These are phyloP conservation scores for Azolla pinnata DNA, from an alignment of 75 land plant genomes.

Conservation along the genomic window DNA sequence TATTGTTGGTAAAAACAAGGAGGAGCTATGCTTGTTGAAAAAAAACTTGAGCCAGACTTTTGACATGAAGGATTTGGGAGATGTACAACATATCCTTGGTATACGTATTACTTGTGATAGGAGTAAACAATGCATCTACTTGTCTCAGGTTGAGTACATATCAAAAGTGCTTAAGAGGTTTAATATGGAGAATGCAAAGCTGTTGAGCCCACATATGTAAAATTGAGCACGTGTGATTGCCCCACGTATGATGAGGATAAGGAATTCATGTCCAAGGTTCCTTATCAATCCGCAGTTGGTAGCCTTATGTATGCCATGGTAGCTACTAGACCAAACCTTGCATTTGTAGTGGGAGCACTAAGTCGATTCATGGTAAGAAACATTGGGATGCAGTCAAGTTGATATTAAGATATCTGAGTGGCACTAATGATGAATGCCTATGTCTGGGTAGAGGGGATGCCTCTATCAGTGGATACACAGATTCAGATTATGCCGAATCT, in stretches of 20 bases:
- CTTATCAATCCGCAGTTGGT: too few species aligned
- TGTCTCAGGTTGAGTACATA: background rate
- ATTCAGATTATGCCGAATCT: conserved; percentile 11
- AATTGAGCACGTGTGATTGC: too few species aligned
- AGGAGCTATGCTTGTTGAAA: background rate
- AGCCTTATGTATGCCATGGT: too few species aligned
- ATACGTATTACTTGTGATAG: background rate
- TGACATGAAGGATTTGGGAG: conserved; percentile 11
- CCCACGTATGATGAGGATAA: too few species aligned
- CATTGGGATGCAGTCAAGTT: too few species aligned
- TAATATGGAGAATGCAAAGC: background rate
- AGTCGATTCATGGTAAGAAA: too few species aligned
- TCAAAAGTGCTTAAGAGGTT: background rate
- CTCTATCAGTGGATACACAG: too few species aligned
- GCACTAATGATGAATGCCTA: conserved; percentile 5
- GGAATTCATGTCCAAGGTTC: too few species aligned
- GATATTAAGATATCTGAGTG: conserved; percentile 12
- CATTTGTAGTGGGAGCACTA: too few species aligned
- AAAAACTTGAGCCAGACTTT: conserved; percentile 4
- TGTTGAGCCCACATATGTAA: too few species aligned
- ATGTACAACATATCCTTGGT: conserved; percentile 14
- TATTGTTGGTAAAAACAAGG: background rate
- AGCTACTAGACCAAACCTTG: too few species aligned
- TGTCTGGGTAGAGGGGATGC: conserved; percentile 10
- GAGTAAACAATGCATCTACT: background rate